Conservation (phyloP, 345 rosid species). For the rapeseed (Brassica napus) region DNA sequence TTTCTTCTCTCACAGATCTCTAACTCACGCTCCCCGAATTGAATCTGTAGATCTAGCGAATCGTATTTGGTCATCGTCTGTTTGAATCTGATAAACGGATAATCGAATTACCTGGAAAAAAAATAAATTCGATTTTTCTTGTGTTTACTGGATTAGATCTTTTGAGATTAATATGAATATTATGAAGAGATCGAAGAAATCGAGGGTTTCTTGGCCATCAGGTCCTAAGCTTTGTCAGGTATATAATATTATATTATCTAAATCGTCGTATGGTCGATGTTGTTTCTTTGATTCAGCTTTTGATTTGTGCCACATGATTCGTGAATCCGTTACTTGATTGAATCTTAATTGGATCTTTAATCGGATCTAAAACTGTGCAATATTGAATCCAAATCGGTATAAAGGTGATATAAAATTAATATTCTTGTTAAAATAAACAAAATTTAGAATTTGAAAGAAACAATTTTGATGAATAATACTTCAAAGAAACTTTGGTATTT, state of each 20-base stretch:
- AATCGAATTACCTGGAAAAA: not conserved
- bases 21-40: not conserved
- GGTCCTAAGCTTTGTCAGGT: conserved; percentile 65
- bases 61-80: conserved; percentile 2
- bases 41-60: conserved; percentile 21
- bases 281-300: not conserved
- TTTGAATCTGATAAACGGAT: conserved; percentile 27
- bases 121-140: conserved; percentile 14
- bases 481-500: not conserved
- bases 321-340: not conserved
- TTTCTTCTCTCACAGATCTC: not conserved
- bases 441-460: not conserved
- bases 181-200: conserved; percentile 58
- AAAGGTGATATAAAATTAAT: not conserved
- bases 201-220: conserved; percentile 62
- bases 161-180: conserved; percentile 9
- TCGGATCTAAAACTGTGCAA: not conserved
- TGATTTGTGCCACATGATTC: not conserved
- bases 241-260: not conserved
- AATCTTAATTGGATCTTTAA: too few species aligned
- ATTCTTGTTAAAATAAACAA: not conserved
- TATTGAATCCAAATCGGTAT: not conserved
- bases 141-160: too few species aligned
- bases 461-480: not conserved
- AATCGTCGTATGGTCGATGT: not conserved